These are phyloP conservation scores for Casuarina cunninghamiana DNA, from an alignment of 306 rosid genomes.

Conservation along the genomic window DNA sequence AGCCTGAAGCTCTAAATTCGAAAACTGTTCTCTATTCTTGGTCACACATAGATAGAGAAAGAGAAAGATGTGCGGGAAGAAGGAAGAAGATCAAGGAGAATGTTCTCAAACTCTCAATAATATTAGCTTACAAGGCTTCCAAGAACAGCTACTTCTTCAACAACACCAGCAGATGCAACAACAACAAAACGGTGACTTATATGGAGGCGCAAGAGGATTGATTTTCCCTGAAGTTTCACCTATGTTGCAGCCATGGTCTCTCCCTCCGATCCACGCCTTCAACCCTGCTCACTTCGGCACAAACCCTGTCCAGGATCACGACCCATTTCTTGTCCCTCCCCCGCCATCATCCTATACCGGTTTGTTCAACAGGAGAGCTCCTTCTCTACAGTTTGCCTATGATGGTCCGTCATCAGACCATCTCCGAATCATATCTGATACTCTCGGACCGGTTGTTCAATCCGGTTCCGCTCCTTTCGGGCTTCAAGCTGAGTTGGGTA, in stretches of 20 bases:
- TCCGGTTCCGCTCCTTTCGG: conserved; percentile 69
- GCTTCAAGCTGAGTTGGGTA: conserved; percentile 80
- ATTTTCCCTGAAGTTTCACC: conserved; percentile 60
- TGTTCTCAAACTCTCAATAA: conserved; percentile 51
- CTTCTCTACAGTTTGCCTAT: conserved; percentile 68
- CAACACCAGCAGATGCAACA: conserved; percentile 56
- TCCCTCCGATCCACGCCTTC: conserved; percentile 61
- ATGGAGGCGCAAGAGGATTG: conserved; percentile 42
- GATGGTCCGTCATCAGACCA: conserved; percentile 70
- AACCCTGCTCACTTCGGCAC: conserved; percentile 39
- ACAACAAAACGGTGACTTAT: conserved; percentile 33
- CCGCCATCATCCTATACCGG: conserved; percentile 50
- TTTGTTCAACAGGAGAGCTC: conserved; percentile 61
- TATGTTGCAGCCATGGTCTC: conserved; percentile 62
- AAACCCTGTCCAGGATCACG: conserved; percentile 47
- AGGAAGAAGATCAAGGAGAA: conserved; percentile 63
- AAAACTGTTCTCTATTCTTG: conserved; percentile 6
- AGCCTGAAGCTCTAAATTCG: conserved; percentile 24
- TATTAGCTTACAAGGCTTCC: conserved; percentile 57
- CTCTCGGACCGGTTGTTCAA: conserved; percentile 65
- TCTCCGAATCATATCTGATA: conserved; percentile 66
- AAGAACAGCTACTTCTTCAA: conserved; percentile 64
- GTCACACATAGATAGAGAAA: background rate
- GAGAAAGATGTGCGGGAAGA: conserved; percentile 53
- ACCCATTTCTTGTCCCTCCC: conserved; percentile 56